These are phyloP conservation scores for Dendrobium officinale DNA, from an alignment of 106 monocot species.

Conservation along the genomic window DNA sequence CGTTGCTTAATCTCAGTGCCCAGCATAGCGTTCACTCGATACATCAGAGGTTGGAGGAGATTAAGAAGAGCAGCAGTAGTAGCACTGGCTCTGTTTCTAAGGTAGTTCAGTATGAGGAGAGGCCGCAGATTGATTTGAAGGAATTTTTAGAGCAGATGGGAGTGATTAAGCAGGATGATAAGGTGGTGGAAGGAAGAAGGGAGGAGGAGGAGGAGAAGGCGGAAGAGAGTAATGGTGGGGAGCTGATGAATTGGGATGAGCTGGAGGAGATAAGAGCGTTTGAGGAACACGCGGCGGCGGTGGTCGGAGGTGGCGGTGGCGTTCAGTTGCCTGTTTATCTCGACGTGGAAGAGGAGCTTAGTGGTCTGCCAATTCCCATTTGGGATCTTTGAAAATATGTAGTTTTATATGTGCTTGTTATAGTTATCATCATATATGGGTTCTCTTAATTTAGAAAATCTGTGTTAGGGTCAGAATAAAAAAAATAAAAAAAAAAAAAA, in stretches of 20 bases:
- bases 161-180: conserved; percentile 33
- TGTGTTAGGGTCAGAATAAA: too few relatives aligned
- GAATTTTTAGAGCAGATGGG: conserved; percentile 92
- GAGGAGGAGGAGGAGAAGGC: not conserved
- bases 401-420: not conserved
- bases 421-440: not conserved
- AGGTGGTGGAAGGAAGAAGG: not conserved
- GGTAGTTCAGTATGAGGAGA: conserved; percentile 15
- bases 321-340: conserved; percentile 4
- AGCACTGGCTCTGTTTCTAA: not conserved
- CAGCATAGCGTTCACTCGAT: conserved; percentile 95
- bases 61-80: conserved; percentile 27
- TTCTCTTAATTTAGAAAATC: not conserved
- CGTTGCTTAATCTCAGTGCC: conserved; percentile 69
- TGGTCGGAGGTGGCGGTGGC: not conserved
- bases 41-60: conserved; percentile 73
- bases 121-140: conserved; percentile 80
- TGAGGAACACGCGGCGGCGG: conserved; percentile 18
- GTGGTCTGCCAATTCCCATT: conserved; percentile 24
- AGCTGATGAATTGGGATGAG: conserved; percentile 60
- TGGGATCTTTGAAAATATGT: conserved; percentile 29
- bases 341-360: conserved; percentile 16
- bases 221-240: conserved; percentile 12
- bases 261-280: conserved; percentile 49
- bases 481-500: not conserved